phyloP scores from a whole-genome alignment of 352 stramenopile genomes.

The Pythium sukuiense region DNA sequence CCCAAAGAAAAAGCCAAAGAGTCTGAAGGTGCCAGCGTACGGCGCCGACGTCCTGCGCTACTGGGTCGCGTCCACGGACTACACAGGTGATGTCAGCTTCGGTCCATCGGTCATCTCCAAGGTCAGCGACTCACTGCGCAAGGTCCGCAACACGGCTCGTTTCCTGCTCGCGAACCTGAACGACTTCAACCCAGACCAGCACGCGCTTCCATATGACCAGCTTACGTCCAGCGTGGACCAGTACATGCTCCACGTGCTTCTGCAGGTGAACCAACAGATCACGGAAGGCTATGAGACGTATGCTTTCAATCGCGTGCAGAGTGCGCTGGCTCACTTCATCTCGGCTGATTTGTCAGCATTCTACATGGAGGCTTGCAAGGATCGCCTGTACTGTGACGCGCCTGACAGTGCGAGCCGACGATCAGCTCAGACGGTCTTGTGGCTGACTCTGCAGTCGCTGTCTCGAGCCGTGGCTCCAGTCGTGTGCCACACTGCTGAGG shows the following conservation, averaged over 20 bases:
- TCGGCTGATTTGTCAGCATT: conserved; percentile 96
- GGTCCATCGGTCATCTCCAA: conserved; percentile 91
- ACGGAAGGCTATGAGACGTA: conserved; percentile 82
- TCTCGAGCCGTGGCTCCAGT: conserved; percentile 85
- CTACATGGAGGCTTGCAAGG: conserved; percentile 97
- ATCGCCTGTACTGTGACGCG: conserved; percentile 96
- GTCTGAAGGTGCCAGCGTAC: conserved; percentile 87
- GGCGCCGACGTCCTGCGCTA: conserved; percentile 96
- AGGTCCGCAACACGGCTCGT: conserved; percentile 95
- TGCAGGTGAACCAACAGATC: conserved; percentile 77
- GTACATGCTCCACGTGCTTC: conserved; percentile 94
- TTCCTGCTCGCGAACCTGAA: conserved; percentile 97
- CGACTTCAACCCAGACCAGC: conserved; percentile 88
- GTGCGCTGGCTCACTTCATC: conserved; percentile 93
- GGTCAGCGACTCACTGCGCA: conserved; percentile 75
- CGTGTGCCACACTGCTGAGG: conserved; percentile 95
- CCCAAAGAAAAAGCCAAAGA: conserved; percentile 45
- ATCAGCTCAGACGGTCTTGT: conserved; percentile 88
- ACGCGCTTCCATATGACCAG: conserved; percentile 87
- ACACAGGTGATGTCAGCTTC: conserved; percentile 95
- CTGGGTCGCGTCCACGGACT: conserved; percentile 98
- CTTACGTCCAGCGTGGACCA: conserved; percentile 91
- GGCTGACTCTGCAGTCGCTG: conserved; percentile 61
- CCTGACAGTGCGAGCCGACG: conserved; percentile 77
- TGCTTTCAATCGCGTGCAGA: conserved; percentile 92